These are phyloP conservation scores for Tricholoma bakamatsutake DNA, from an alignment of 768 basidiomycete genomes.

Conservation along the genomic window DNA sequence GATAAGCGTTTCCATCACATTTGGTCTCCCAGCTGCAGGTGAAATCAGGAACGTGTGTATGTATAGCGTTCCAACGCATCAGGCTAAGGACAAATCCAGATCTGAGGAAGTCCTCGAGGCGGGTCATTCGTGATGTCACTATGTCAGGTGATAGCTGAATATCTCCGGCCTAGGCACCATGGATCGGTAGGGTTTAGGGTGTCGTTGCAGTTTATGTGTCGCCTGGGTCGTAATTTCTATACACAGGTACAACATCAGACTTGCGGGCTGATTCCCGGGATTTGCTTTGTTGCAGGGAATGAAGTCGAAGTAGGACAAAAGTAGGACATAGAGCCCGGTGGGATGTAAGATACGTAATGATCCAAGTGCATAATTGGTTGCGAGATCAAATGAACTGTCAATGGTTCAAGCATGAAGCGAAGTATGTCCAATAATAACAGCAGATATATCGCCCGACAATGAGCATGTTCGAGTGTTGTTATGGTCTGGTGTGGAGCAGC, in stretches of 20 bases:
- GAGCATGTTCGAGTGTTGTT: background rate
- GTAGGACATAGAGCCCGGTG: background rate
- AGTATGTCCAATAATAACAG: background rate
- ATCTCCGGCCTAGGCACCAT: background rate
- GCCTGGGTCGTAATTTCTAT: background rate
- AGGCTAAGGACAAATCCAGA: background rate
- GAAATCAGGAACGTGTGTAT: background rate
- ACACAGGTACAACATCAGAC: background rate
- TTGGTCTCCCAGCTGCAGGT: background rate
- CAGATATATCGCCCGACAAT: background rate
- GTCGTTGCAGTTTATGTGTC: background rate
- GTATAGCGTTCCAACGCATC: background rate
- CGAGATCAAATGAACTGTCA: slow-evolving; percentile 1
- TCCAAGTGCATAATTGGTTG: background rate
- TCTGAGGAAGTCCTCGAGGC: slow-evolving; percentile 5
- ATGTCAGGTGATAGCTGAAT: background rate
- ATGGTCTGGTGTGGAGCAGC: background rate
- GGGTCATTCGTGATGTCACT: background rate
- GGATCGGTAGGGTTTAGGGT: background rate
- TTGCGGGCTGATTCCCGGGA: background rate
- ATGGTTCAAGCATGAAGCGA: background rate
- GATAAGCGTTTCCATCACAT: slow-evolving; percentile 6
- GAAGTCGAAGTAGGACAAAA: background rate
- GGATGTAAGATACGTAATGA: background rate
- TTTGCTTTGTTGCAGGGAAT: background rate